Evolutionary conservation across 176 grass and related monocot genomes (phyloP).

Genomic region (Aegilops umbellulata): DNA sequence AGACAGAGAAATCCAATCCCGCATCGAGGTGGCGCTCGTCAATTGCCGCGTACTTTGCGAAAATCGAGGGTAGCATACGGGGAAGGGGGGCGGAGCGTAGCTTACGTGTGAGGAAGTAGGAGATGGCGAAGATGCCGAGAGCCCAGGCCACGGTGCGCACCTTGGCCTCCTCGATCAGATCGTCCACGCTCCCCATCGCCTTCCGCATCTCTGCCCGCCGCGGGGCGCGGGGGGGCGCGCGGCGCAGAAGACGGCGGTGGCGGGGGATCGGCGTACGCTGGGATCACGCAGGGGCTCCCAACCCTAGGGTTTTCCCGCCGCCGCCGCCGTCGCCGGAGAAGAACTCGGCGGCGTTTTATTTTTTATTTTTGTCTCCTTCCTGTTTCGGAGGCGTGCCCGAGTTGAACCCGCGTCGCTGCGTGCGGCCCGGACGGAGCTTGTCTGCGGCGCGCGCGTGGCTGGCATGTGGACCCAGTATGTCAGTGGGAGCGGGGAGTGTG

Average conservation of each 20-base stretch:
- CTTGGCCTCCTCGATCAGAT: slow-evolving; percentile 98
- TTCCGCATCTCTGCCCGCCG: slow-evolving; percentile 39
- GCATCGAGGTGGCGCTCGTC: background rate
- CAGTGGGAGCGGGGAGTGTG: background rate
- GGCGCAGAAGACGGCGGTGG: background rate
- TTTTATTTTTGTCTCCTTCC: background rate
- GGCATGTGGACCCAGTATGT: background rate
- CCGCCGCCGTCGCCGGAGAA: slow-evolving; percentile 42
- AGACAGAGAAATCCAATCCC: background rate
- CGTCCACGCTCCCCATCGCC: slow-evolving; percentile 77
- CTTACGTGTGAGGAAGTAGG: slow-evolving; percentile 90
- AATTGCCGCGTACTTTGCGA: background rate
- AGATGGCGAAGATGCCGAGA: slow-evolving; percentile 83
- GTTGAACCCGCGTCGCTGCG: slow-evolving; percentile 14
- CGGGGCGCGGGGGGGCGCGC: background rate
- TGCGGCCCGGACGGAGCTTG: background rate
- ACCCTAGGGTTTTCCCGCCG: slow-evolving; percentile 10
- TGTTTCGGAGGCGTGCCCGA: slow-evolving; percentile 13
- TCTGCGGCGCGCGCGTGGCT: background rate
- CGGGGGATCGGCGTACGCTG: background rate
- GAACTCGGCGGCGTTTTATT: slow-evolving; percentile 26
- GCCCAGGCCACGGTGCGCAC: slow-evolving; percentile 81
- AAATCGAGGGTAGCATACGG: background rate
- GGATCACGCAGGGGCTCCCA: background rate
- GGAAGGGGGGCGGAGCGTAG: background rate